Evolutionary conservation across 192 early-diverging fungal genomes (phyloP).

Genomic region (Phlyctochytrium planicorne): DNA sequence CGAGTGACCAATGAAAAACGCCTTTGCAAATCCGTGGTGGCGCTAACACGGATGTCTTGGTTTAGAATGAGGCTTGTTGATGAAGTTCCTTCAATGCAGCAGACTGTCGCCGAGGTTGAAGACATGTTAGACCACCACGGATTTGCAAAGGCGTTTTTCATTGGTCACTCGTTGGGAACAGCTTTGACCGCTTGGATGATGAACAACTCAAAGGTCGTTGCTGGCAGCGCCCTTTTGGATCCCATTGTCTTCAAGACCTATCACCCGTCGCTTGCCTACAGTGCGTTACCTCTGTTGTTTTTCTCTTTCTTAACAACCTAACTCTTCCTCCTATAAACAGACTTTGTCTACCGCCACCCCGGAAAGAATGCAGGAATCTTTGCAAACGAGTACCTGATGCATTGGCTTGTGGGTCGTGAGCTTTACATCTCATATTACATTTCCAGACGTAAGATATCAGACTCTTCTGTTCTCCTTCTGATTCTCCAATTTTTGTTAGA

Average conservation of each 20-base stretch:
- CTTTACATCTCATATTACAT: conserved; percentile 62
- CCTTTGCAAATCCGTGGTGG: conserved; percentile 47
- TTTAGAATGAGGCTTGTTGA: conserved; percentile 60
- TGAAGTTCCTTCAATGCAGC: conserved; percentile 52
- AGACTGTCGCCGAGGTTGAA: conserved; percentile 54
- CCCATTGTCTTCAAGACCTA: conserved; percentile 67
- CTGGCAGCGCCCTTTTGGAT: conserved; percentile 55
- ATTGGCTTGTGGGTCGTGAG: conserved; percentile 57
- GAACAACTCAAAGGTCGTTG: conserved; percentile 48
- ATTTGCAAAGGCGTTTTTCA: conserved; percentile 56
- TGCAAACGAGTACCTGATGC: conserved; percentile 48
- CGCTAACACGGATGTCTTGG: conserved; percentile 13
- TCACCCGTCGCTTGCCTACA: conserved; percentile 58
- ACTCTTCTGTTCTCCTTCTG: background rate
- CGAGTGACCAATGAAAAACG: conserved; percentile 67
- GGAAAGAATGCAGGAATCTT: conserved; percentile 20
- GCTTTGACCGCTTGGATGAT: conserved; percentile 57
- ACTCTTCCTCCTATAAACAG: background rate
- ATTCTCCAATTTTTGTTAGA: conserved; percentile 12
- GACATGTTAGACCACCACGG: conserved; percentile 53
- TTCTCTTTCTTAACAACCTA: background rate
- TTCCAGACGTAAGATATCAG: conserved; percentile 27
- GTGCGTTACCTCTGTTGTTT: conserved; percentile 17
- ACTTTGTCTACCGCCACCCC: conserved; percentile 36
- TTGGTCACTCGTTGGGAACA: conserved; percentile 69